Conservation (phyloP, 2,329 filamentous ascomycete species). For the Aspergillus persii region DNA sequence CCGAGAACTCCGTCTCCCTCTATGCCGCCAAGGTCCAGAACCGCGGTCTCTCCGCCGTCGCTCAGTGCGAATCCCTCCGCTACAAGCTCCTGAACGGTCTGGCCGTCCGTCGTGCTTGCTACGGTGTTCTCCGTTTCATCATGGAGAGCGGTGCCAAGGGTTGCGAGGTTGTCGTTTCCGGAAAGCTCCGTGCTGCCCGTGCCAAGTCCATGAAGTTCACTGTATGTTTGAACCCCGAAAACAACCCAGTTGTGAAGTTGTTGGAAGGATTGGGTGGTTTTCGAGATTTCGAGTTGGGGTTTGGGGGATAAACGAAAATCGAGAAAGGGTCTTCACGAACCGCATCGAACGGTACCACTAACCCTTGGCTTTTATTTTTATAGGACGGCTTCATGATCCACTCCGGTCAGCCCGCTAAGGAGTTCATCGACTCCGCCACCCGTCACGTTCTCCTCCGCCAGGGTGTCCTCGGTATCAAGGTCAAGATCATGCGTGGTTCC, state of each 20-base stretch:
- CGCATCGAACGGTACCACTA: conserved; percentile 3
- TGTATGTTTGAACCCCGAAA: conserved; percentile 50
- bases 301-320: neutral
- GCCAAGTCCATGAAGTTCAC: conserved; percentile 99
- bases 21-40: conserved; percentile 99
- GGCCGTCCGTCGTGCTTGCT: conserved; percentile 97
- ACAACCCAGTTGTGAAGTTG: neutral
- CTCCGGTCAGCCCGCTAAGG: conserved; percentile 98
- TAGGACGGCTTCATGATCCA: conserved; percentile 99
- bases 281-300: neutral
- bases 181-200: conserved; percentile 97
- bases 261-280: neutral
- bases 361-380: conserved; percentile 11
- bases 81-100: conserved; percentile 99
- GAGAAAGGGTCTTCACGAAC: neutral
- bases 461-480: conserved; percentile 99
- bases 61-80: conserved; percentile 99
- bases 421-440: conserved; percentile 98
- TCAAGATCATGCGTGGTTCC: conserved; percentile 99
- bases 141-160: conserved; percentile 99
- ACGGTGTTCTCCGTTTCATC: conserved; percentile 99
- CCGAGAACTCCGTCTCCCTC: conserved; percentile 99
- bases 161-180: conserved; percentile 98
- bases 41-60: conserved; percentile 98
- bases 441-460: conserved; percentile 99